Base-by-base conservation (phyloP, 2,329 filamentous ascomycete species). In the Alternaria ventricosa region DNA sequence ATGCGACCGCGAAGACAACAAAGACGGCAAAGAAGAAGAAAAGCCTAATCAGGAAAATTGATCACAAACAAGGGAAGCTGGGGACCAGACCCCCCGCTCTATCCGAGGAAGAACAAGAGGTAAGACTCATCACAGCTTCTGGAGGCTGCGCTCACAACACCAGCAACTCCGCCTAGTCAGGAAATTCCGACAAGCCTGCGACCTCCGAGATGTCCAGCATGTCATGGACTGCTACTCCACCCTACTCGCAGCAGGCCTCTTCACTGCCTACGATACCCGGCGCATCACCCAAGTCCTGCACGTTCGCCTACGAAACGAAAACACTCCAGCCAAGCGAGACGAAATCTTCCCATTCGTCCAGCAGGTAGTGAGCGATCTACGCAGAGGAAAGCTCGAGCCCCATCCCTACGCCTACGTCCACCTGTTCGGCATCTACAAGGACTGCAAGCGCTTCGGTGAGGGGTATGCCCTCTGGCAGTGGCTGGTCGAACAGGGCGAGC, bases 381-480 rank as follows among this genome's bases (percentile, higher is more conserved):
- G 75, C 28, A 71, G 67, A 3, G 78, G 78, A 5, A 55, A 67
- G 1, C 63, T 83, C 10, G 72, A 75, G 18, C 79, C 82, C 10
- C 73, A 80, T 64, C 64, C 75, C n/a, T 57, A 68, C 49, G 78
- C 83, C 50, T 78, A 81, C 66, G 65, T 85, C n/a, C 83, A 85
- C 66, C 67, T 86, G 15, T 72, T 87, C 30, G 78, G 78, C 30
- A 79, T 83, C 47, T 83, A 82, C 72, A 85, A 84, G 63, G 82
- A 85, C 64, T 73, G 77, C 30, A 75, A 77, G n/a, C 75, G 78
- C 43, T 83, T 78, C 63, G 68, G 78, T 5, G 68, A 76, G 49
- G 82, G 79, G 6, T 66, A 71, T 23, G 69, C 74, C 3, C 83
- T 86, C 64, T 87, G 85, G 85, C 67, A 75, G 20, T 86, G 84